Evolutionary conservation across 1,139 yeast species (phyloP), one percentile per base, ranked within the genome.

Genomic region (Barnettozyma hawaiiensis): DNA sequence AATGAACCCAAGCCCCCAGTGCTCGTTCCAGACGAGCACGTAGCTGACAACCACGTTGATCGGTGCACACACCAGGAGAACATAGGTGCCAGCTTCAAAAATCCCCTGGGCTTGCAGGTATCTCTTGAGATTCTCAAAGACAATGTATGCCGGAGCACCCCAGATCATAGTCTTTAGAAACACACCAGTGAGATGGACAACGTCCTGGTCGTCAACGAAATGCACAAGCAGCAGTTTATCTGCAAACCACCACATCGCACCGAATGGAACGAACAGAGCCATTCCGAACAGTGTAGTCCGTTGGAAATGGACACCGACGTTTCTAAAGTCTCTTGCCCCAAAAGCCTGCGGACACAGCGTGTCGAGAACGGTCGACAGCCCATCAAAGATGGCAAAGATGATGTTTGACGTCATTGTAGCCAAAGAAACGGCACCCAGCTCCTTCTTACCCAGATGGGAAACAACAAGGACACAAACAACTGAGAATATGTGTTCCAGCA

Each of bases 31-130:
- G 9, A 89, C 95, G 31, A 89, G 65, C n/a, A 78, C 57, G 70
- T 83, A 86, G 49, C 90, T 85, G 41, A 84, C 59, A 10, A 78
- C 55, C 7, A 85, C 73, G 61, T 90, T 87, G 22, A 85, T 53
- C 0, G 97, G 96, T 0, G 96, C 92, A 54, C 90, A 78, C 10
- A 87, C 63, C 37, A 85, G 69, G 33, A 89, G 64, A 7, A 87
- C 83, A 26, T 85, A 80, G 2, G 95, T 84, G 5, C 94, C 85
- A 0, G 97, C 96, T 55, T 85, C 94, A 67, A 86, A 89, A 21
- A 87, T 85, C 7, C 95, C 95, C 62, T 90, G 97, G 0, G 95
- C 90, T 64, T 89, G 97, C 46, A 90, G 64, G 57, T 78, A 89
- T 49, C 95, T 73, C 60, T 89, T 89, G 23, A 85, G 76, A 51